A percentile compares a stretch with the other conserved stretches of the same genome.
Conservation (phyloP, 2,329 filamentous ascomycete genomes). For the Microcyclosporella mali region DNA sequence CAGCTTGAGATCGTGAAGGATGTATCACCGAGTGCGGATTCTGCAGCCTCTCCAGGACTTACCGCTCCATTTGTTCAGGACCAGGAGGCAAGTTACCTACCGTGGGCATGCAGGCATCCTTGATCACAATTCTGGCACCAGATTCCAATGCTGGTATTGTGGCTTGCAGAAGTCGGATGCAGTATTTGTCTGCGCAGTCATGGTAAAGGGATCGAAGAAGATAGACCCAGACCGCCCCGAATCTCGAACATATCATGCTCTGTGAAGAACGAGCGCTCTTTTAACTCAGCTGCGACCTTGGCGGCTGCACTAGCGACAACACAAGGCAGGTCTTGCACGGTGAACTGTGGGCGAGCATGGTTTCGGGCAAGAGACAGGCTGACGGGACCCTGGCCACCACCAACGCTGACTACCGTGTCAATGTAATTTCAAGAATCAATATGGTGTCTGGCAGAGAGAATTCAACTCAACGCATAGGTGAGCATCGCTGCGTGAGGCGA, state of each 20-base stretch:
- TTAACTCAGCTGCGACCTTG: not conserved
- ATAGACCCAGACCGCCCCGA: conserved; percentile 27
- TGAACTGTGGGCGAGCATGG: not conserved
- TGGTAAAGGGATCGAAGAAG: conserved; percentile 17
- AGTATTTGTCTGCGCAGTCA: conserved; percentile 18
- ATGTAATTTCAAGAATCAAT: too few species aligned
- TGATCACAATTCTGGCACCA: conserved; percentile 14
- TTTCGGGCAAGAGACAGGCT: too few species aligned
- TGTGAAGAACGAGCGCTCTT: not conserved
- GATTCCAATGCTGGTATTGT: conserved; percentile 12
- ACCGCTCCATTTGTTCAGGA: too few species aligned
- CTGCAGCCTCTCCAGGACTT: too few species aligned
- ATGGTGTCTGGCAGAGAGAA: too few species aligned
- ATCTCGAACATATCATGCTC: conserved; percentile 23
- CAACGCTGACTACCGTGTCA: too few species aligned
- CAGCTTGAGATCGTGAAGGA: too few species aligned
- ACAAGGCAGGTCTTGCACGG: not conserved
- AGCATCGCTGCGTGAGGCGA: too few species aligned
- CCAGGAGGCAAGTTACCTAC: conserved; percentile 6
- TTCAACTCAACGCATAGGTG: too few species aligned
- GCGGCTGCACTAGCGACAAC: not conserved
- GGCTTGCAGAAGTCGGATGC: conserved; percentile 12
- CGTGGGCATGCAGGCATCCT: conserved; percentile 11
- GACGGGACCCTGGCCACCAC: too few species aligned
- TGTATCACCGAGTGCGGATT: too few species aligned